Evolutionary conservation across 371 early-diverging fungal species (phyloP).

Genomic region (Mortierella sp.): DNA sequence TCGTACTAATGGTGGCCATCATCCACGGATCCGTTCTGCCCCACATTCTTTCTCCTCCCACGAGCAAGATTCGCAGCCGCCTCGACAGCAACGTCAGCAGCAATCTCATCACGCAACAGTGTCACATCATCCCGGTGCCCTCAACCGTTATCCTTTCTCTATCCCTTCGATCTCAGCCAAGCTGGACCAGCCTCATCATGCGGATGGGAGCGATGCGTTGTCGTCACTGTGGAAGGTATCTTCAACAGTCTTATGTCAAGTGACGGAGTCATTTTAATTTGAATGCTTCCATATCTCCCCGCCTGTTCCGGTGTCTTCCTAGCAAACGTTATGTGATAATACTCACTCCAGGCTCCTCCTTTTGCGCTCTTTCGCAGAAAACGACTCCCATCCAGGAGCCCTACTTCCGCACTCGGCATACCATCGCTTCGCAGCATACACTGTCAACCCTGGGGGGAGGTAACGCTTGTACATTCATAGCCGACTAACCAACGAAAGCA

Average conservation of each 20-base stretch:
- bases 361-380: constrained; percentile 26
- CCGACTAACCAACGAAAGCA: no score
- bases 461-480: constrained; percentile 1
- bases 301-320: constrained; percentile 5
- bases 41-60: constrained; percentile 20
- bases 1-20: background rate
- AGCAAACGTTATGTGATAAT: no score
- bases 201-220: constrained; percentile 39
- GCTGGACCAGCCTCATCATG: constrained; percentile 42
- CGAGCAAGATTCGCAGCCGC: no score
- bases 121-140: constrained; percentile 48
- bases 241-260: background rate
- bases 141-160: constrained; percentile 53
- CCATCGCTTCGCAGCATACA: constrained; percentile 53
- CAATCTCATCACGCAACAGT: constrained; percentile 17
- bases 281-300: background rate
- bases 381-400: constrained; percentile 52
- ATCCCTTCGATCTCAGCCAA: constrained; percentile 54
- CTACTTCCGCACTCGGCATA: constrained; percentile 47
- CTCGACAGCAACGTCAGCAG: background rate
- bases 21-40: constrained; percentile 32
- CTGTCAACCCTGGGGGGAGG: constrained; percentile 51
- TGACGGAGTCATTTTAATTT: background rate
- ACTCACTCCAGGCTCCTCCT: background rate
- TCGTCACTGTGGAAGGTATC: constrained; percentile 52